These are phyloP conservation scores for Chlamydomonas incerta DNA, from an alignment of 139 green algal genomes.

Conservation along the genomic window DNA sequence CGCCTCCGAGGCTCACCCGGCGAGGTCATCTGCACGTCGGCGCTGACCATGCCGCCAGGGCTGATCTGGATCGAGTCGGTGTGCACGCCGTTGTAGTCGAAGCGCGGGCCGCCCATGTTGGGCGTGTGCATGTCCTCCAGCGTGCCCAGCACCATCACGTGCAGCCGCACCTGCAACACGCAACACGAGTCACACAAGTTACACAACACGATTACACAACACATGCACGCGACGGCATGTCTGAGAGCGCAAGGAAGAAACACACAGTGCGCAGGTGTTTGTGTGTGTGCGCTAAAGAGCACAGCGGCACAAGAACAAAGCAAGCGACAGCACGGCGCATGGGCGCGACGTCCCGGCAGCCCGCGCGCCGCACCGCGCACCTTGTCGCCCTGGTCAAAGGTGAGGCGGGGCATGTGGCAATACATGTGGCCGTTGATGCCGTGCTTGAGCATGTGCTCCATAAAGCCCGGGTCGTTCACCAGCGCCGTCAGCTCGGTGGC, in stretches of 20 bases:
- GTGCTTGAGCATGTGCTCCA: conserved; percentile 72
- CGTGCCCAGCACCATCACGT: conserved; percentile 40
- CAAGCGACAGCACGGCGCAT: no score
- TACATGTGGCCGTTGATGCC: conserved; percentile 73
- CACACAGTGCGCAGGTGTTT: no score
- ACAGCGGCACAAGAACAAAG: no score
- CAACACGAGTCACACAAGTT: no score
- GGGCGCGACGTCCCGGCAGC: no score
- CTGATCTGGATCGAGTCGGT: conserved; percentile 24
- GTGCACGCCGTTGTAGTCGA: conserved; percentile 6
- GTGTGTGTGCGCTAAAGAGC: no score
- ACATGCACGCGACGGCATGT: no score
- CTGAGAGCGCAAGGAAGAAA: no score
- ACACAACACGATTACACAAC: no score
- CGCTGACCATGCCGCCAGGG: conserved; percentile 31
- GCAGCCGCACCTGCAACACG: conserved; percentile 38
- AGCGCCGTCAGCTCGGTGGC: not conserved
- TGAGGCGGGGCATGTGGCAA: conserved; percentile 62
- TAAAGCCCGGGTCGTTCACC: not conserved
- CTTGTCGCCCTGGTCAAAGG: conserved; percentile 25
- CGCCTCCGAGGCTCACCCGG: no score
- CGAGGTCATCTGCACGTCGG: not conserved
- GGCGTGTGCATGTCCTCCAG: conserved; percentile 80
- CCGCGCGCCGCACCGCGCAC: not conserved
- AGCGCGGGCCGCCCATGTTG: conserved; percentile 55